These are phyloP conservation scores for Apiospora aurea DNA, from an alignment of 2,329 filamentous ascomycete genomes.

Conservation along the genomic window DNA sequence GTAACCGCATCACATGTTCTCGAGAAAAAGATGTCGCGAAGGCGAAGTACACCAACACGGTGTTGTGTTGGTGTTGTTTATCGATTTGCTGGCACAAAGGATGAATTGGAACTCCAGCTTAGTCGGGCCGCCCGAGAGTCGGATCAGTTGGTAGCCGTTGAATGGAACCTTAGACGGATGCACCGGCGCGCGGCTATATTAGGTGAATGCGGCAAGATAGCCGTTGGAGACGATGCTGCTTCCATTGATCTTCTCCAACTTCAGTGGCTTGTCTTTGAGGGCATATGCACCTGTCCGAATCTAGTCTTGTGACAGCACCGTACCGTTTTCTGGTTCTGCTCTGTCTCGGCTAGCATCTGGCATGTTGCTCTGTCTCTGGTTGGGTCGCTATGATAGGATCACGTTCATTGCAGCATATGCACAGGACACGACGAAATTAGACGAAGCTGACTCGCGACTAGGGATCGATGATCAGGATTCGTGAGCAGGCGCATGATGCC, in stretches of 20 bases:
- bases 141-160: not conserved
- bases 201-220: not conserved
- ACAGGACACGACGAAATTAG: not conserved
- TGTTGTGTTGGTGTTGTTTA: not conserved
- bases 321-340: not conserved
- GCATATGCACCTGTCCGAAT: not conserved
- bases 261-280: not conserved
- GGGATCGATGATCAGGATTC: not conserved
- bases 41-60: not conserved
- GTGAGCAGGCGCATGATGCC: not conserved
- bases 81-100: not conserved
- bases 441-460: not conserved
- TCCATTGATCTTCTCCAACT: not conserved
- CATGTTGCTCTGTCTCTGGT: not conserved
- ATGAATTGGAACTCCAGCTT: not conserved
- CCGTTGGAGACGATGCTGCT: not conserved
- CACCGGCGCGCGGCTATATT: not conserved
- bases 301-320: not conserved
- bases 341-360: not conserved
- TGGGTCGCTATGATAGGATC: not conserved
- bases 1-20: not conserved
- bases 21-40: not conserved
- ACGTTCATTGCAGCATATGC: constrained; percentile 5
- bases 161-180: not conserved
- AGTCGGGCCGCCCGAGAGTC: not conserved